Percentiles rank a stretch among this genome's conserved stretches.
These are phyloP conservation scores for Hawksworthiomyces lignivorus DNA, from an alignment of 2,329 filamentous ascomycete genomes.

Conservation along the genomic window DNA sequence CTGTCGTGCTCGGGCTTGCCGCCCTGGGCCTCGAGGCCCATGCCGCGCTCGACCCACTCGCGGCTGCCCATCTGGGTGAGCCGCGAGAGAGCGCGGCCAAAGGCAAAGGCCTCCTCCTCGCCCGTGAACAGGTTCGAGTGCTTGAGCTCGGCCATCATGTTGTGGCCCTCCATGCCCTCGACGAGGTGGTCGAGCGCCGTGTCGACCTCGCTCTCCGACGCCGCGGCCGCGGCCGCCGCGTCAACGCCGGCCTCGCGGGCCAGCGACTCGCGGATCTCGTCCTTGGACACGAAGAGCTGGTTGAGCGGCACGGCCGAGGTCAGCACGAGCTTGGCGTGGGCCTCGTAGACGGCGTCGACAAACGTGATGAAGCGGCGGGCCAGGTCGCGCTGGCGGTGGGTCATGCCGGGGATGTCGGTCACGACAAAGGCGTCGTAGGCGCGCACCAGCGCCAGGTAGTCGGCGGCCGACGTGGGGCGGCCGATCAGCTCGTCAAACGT, in stretches of 20 bases:
- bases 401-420: slow-evolving; percentile 89
- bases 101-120: slow-evolving; percentile 94
- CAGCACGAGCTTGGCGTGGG: slow-evolving; percentile 86
- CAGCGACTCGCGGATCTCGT: slow-evolving; percentile 57
- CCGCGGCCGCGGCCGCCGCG: background rate
- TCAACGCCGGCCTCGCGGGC: slow-evolving; percentile 30
- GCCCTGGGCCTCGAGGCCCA: slow-evolving; percentile 56
- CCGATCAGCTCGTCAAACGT: slow-evolving; percentile 90
- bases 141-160: slow-evolving; percentile 70
- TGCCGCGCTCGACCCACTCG: slow-evolving; percentile 86
- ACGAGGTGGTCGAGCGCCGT: slow-evolving; percentile 72
- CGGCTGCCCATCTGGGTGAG: slow-evolving; percentile 88
- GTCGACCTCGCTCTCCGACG: slow-evolving; percentile 38
- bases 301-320: slow-evolving; percentile 80
- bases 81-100: slow-evolving; percentile 77
- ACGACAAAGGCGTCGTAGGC: slow-evolving; percentile 90
- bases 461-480: slow-evolving; percentile 79
- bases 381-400: slow-evolving; percentile 73
- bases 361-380: slow-evolving; percentile 95
- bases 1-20: slow-evolving; percentile 58
- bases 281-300: slow-evolving; percentile 73
- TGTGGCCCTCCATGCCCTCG: slow-evolving; percentile 73
- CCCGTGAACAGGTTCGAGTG: slow-evolving; percentile 81
- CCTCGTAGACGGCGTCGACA: slow-evolving; percentile 92
- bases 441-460: slow-evolving; percentile 86